Evolutionary conservation across 140 eudicot species (phyloP).

Genomic region (Ambrosia hybrid): DNA sequence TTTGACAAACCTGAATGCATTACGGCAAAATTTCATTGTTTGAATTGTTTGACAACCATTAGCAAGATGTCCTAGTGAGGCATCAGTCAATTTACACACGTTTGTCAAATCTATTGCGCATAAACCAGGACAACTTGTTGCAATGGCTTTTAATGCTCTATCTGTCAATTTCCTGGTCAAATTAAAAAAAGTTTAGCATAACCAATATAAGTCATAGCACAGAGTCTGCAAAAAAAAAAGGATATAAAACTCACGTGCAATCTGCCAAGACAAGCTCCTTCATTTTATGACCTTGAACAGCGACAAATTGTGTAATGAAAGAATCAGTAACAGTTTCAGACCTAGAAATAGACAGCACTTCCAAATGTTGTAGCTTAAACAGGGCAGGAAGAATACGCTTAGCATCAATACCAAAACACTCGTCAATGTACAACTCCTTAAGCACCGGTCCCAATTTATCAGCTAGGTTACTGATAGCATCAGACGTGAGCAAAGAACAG

Average conservation of each 20-base stretch:
- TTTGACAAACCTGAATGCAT: slow-evolving; percentile 70
- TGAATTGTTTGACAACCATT: slow-evolving; percentile 69
- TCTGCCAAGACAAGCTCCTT: slow-evolving; percentile 74
- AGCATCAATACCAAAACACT: slow-evolving; percentile 67
- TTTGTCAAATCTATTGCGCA: slow-evolving; percentile 61
- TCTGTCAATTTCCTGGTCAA: slow-evolving; percentile 75
- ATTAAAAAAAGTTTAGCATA: not conserved
- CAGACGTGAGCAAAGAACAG: slow-evolving; percentile 77
- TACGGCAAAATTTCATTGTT: slow-evolving; percentile 55
- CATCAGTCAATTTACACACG: slow-evolving; percentile 62
- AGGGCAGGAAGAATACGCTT: slow-evolving; percentile 65
- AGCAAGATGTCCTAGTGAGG: slow-evolving; percentile 71
- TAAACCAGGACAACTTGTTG: slow-evolving; percentile 55
- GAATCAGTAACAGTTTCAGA: slow-evolving; percentile 57
- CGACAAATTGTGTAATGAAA: slow-evolving; percentile 50
- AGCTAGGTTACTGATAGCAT: slow-evolving; percentile 51
- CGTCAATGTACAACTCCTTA: slow-evolving; percentile 75
- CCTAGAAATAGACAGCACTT: slow-evolving; percentile 74
- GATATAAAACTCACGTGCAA: slow-evolving; percentile 64
- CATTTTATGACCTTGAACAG: slow-evolving; percentile 55
- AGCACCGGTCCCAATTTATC: slow-evolving; percentile 59
- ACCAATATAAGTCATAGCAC: slow-evolving; percentile 8
- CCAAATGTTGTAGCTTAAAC: slow-evolving; percentile 50
- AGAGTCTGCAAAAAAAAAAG: not conserved
- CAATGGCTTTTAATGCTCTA: slow-evolving; percentile 59